A percentile compares a stretch with the other conserved stretches of the same genome.
Conservation (phyloP, 805 yeast species). For the Saturnispora mendoncae region DNA sequence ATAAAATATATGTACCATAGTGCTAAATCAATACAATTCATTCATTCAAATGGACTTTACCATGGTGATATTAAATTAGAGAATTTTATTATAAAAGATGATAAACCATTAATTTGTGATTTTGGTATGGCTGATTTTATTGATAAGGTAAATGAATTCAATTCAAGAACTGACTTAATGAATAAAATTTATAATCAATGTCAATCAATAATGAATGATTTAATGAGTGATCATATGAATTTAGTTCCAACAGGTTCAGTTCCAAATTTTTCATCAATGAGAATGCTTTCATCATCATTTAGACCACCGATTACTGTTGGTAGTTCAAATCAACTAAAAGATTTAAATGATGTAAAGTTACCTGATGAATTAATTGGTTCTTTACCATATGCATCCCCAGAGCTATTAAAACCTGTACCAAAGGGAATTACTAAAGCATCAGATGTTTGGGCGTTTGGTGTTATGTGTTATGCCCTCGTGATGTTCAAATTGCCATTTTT, state of each 20-base stretch:
- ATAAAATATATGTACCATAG: slow-evolving; percentile 43
- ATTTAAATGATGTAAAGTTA: slow-evolving; percentile 2
- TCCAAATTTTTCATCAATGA: slow-evolving; percentile 3
- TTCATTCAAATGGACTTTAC: slow-evolving; percentile 55
- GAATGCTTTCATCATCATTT: neutral
- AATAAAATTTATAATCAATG: neutral
- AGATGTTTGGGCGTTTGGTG: slow-evolving; percentile 91
- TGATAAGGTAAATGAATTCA: neutral
- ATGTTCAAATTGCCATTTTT: slow-evolving; percentile 74
- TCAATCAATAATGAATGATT: slow-evolving; percentile 1
- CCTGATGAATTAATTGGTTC: slow-evolving; percentile 52
- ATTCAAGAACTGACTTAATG: neutral
- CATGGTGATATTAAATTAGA: slow-evolving; percentile 84
- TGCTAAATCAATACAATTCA: slow-evolving; percentile 47
- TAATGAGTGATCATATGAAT: neutral
- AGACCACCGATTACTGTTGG: slow-evolving; percentile 2
- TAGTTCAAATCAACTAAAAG: slow-evolving; percentile 3
- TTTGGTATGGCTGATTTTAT: slow-evolving; percentile 65
- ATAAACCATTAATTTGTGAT: slow-evolving; percentile 61
- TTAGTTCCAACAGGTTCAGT: neutral
- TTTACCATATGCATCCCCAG: slow-evolving; percentile 89
- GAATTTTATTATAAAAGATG: slow-evolving; percentile 56
- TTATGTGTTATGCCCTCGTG: slow-evolving; percentile 61
- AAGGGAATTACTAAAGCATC: slow-evolving; percentile 53
- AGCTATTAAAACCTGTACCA: slow-evolving; percentile 56